Percentiles rank a stretch among this genome's conserved stretches.
phyloP scores from a whole-genome alignment of 1,139 yeast genomes.

The Suhomyces kunorum region DNA sequence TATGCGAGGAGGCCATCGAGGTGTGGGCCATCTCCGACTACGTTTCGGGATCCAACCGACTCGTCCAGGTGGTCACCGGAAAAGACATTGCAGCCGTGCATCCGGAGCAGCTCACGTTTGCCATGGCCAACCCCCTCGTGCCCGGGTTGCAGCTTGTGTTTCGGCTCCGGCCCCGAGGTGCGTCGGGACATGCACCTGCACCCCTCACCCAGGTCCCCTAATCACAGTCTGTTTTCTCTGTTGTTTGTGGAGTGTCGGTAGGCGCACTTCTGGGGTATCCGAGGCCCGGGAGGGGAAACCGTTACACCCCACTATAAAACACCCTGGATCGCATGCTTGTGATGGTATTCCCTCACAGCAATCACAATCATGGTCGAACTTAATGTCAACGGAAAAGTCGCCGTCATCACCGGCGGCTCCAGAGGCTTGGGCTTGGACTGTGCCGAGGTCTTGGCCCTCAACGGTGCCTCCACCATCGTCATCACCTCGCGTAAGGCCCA shows the following conservation, averaged over 20 bases:
- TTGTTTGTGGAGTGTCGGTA: too few relatives aligned
- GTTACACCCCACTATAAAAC: slow-evolving; percentile 1
- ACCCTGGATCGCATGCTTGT: background rate
- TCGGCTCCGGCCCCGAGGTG: slow-evolving; percentile 13
- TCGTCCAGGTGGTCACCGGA: slow-evolving; percentile 75
- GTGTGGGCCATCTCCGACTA: slow-evolving; percentile 62
- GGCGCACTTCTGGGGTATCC: too few relatives aligned
- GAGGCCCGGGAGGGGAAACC: slow-evolving; percentile 3
- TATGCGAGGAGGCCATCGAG: slow-evolving; percentile 72
- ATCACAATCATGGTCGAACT: slow-evolving; percentile 52
- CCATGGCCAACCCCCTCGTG: slow-evolving; percentile 71
- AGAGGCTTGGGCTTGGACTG: slow-evolving; percentile 72
- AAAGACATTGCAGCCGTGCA: slow-evolving; percentile 56
- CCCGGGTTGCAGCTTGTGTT: slow-evolving; percentile 63
- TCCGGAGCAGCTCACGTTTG: slow-evolving; percentile 47
- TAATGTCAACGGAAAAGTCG: slow-evolving; percentile 63
- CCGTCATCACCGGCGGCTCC: slow-evolving; percentile 78
- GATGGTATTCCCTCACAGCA: slow-evolving; percentile 1
- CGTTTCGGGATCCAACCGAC: slow-evolving; percentile 48
- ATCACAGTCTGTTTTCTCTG: background rate
- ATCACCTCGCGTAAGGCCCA: slow-evolving; percentile 66
- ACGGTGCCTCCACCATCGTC: slow-evolving; percentile 65
- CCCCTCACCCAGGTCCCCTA: background rate
- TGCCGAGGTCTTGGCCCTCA: slow-evolving; percentile 63
- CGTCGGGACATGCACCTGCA: slow-evolving; percentile 3